A percentile compares a stretch with the other conserved stretches of the same genome.
Conservation (phyloP, 176 grass and related monocot genomes). For the Sorghum bicolor region Sorghum_bicolor_NCBIv3 NC_012875.2:9802001-9802500, state of each 20-base stretch:
- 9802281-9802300: neutral
- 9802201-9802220: neutral
- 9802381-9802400: too few relatives aligned
- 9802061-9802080: neutral
- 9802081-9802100: neutral
- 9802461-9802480: too few relatives aligned
- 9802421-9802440: too few relatives aligned
- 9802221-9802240: neutral
- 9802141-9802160: neutral
- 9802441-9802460: too few relatives aligned
- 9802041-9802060: neutral
- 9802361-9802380: neutral
- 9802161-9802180: neutral
- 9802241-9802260: neutral
- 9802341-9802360: neutral
- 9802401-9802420: too few relatives aligned
- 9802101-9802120: neutral
- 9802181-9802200: neutral
- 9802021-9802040: neutral
- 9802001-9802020: neutral
- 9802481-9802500: too few relatives aligned
- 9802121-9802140: neutral
- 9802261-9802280: neutral
- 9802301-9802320: neutral
- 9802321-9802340: neutral